These are phyloP conservation scores for Komagataella populi DNA, from an alignment of 805 yeast species.

Conservation along the genomic window DNA sequence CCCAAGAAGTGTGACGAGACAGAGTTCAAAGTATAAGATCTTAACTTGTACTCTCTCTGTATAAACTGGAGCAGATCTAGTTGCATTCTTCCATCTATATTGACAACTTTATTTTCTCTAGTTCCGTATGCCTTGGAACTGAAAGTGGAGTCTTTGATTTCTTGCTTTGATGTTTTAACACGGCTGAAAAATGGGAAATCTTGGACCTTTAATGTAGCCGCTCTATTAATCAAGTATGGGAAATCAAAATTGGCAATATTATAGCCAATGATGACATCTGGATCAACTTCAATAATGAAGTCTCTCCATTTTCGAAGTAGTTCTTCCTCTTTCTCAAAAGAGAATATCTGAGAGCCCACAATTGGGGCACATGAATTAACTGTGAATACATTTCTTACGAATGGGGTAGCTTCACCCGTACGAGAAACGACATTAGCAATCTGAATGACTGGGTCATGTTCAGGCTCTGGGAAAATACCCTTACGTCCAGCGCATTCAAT, in stretches of 20 bases:
- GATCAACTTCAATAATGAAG: constrained; percentile 74
- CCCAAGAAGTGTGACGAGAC: constrained; percentile 89
- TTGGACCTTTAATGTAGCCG: constrained; percentile 49
- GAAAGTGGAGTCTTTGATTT: constrained; percentile 67
- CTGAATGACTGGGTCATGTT: constrained; percentile 88
- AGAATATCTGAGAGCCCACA: constrained; percentile 83
- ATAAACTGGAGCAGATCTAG: constrained; percentile 84
- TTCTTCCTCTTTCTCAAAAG: constrained; percentile 61
- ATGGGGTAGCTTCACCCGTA: constrained; percentile 77
- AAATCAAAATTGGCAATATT: constrained; percentile 91
- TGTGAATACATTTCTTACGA: constrained; percentile 89
- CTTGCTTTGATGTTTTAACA: constrained; percentile 53
- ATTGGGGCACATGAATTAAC: constrained; percentile 85
- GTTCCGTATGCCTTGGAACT: constrained; percentile 96
- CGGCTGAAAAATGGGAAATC: constrained; percentile 85
- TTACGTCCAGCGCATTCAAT: constrained; percentile 98
- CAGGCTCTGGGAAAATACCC: constrained; percentile 93
- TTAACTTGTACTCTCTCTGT: constrained; percentile 87
- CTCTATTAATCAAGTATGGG: constrained; percentile 85
- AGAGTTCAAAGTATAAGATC: constrained; percentile 90
- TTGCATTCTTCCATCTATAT: constrained; percentile 94
- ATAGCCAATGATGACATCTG: constrained; percentile 95
- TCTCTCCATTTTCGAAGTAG: constrained; percentile 82
- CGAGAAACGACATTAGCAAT: constrained; percentile 89
- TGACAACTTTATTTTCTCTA: constrained; percentile 79